These are phyloP conservation scores for Berberis thunbergii DNA, from an alignment of 164 flowering plant species.

Conservation along the genomic window DNA sequence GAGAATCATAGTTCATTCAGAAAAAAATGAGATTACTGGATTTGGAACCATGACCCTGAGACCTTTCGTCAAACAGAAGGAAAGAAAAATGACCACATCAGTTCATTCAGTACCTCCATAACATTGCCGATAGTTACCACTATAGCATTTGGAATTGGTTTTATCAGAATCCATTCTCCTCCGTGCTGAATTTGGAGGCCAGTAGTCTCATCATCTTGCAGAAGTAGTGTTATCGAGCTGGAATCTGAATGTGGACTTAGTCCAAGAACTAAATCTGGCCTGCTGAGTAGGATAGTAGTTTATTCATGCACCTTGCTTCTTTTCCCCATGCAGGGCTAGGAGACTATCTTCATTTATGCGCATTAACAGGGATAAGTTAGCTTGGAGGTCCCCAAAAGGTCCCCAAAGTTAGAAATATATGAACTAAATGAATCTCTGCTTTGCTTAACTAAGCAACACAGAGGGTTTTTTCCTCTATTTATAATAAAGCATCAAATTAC, in stretches of 20 bases:
- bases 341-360: not conserved
- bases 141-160: conserved; percentile 24
- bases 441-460: too few relatives aligned
- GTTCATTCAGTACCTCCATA: conserved; percentile 18
- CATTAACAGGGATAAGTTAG: not conserved
- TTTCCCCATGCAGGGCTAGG: not conserved
- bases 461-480: too few relatives aligned
- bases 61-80: not conserved
- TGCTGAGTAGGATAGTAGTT: conserved; percentile 16
- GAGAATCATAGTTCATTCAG: too few relatives aligned
- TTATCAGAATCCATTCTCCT: conserved; percentile 15
- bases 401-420: too few relatives aligned
- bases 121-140: conserved; percentile 21
- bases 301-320: not conserved
- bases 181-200: conserved; percentile 22
- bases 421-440: too few relatives aligned
- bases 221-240: conserved; percentile 18
- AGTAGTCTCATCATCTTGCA: conserved; percentile 22
- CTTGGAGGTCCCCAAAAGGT: too few relatives aligned
- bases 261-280: conserved; percentile 21
- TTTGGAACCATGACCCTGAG: not conserved
- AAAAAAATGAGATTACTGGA: not conserved
- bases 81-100: not conserved
- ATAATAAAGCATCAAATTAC: too few relatives aligned
- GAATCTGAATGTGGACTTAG: conserved; percentile 26